These are phyloP conservation scores for Serpula lacrymans DNA, from an alignment of 768 basidiomycete species.

Conservation along the genomic window DNA sequence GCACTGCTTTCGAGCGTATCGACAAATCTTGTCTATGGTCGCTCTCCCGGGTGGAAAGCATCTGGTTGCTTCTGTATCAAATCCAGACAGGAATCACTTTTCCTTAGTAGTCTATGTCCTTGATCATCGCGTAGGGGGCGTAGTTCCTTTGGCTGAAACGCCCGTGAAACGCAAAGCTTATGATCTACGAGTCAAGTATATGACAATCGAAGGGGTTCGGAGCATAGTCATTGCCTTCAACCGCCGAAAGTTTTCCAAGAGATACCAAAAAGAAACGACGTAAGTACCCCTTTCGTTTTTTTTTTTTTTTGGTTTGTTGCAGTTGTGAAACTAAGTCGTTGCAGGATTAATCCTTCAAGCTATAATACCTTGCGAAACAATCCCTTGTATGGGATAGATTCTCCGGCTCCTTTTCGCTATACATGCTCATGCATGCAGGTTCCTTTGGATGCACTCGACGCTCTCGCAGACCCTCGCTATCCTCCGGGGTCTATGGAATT, in stretches of 20 bases:
- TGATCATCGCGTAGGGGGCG: constrained; percentile 45
- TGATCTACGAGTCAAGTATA: constrained; percentile 58
- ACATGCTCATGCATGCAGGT: constrained; percentile 42
- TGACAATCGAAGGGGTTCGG: constrained; percentile 37
- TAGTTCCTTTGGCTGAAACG: constrained; percentile 46
- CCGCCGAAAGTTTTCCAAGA: constrained; percentile 30
- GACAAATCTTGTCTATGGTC: constrained; percentile 49
- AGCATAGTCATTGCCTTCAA: constrained; percentile 59
- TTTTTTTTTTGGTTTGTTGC: constrained; percentile 9
- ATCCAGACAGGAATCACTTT: constrained; percentile 40
- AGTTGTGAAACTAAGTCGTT: constrained; percentile 5
- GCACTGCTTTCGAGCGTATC: constrained; percentile 23
- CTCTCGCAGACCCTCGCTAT: constrained; percentile 39
- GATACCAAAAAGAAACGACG: constrained; percentile 6
- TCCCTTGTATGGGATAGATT: constrained; percentile 37
- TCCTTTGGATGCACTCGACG: constrained; percentile 41
- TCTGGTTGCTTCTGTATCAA: constrained; percentile 57
- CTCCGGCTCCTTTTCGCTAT: constrained; percentile 40
- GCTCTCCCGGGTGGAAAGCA: constrained; percentile 67
- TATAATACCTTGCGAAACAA: constrained; percentile 30
- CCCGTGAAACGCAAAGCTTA: constrained; percentile 51
- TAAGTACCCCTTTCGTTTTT: constrained; percentile 1
- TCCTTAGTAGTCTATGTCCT: constrained; percentile 52
- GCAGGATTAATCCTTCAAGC: constrained; percentile 27
- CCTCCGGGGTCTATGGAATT: constrained; percentile 36